Conservation (phyloP, 2,329 filamentous ascomycete species). For the Curvularia lunata region DNA sequence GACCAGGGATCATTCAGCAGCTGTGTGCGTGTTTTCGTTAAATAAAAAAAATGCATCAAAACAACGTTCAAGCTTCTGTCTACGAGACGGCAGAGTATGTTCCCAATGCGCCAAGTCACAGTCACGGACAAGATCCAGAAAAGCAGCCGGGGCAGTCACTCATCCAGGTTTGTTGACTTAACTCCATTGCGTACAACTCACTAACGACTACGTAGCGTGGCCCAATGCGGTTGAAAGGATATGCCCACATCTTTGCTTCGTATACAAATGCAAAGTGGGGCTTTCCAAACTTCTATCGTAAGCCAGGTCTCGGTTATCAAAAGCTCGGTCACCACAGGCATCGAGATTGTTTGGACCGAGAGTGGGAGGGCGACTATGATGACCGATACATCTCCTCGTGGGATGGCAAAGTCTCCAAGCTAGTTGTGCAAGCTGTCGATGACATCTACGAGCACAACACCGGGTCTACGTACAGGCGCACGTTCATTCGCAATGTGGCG, state of each 20-base stretch:
- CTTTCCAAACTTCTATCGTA: conserved; percentile 35
- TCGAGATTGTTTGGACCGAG: conserved; percentile 32
- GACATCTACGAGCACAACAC: conserved; percentile 40
- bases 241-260: conserved; percentile 29
- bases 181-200: not conserved
- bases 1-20: conserved; percentile 27
- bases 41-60: conserved; percentile 13
- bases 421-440: conserved; percentile 42
- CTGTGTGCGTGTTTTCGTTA: conserved; percentile 27
- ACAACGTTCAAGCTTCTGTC: conserved; percentile 19
- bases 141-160: not conserved
- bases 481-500: conserved; percentile 39
- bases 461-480: conserved; percentile 38
- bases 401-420: conserved; percentile 38
- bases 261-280: conserved; percentile 32
- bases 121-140: not conserved
- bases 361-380: conserved; percentile 37
- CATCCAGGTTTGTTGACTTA: not conserved
- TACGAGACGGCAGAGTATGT: conserved; percentile 18
- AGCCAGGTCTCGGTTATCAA: conserved; percentile 33
- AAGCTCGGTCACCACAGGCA: conserved; percentile 33
- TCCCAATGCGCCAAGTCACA: not conserved
- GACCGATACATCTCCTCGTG: conserved; percentile 42
- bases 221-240: conserved; percentile 27
- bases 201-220: conserved; percentile 13